A percentile compares a stretch with the other conserved stretches of the same genome.
Evolutionary conservation across 495 filamentous ascomycete species (phyloP).

Genomic region (Aspergillus diversus): DNA sequence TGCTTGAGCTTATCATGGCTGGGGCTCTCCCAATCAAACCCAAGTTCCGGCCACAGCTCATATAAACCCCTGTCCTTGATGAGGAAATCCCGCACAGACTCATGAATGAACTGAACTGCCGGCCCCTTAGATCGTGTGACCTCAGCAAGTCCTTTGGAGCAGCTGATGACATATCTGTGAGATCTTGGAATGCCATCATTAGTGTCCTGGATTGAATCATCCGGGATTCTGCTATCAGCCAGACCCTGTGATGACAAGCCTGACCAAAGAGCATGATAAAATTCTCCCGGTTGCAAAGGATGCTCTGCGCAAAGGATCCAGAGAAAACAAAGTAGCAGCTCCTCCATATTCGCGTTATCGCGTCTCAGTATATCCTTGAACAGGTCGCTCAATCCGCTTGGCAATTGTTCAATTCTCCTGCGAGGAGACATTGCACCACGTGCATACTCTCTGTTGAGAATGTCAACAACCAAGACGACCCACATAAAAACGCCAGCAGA

Average conservation of each 20-base stretch:
- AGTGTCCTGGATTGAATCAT: not conserved
- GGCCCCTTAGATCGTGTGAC: constrained; percentile 27
- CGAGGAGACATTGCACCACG: constrained; percentile 27
- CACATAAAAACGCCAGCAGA: constrained; percentile 53
- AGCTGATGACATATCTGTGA: constrained; percentile 37
- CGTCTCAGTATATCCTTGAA: constrained; percentile 44
- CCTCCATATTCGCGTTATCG: constrained; percentile 31
- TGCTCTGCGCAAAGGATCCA: constrained; percentile 42
- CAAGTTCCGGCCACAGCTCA: constrained; percentile 37
- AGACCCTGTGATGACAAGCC: constrained; percentile 22
- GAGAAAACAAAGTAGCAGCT: constrained; percentile 36
- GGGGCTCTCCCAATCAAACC: constrained; percentile 22
- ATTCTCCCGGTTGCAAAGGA: constrained; percentile 35
- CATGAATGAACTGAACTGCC: constrained; percentile 53
- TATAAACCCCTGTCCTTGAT: constrained; percentile 42
- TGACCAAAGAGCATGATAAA: constrained; percentile 37
- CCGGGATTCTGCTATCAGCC: constrained; percentile 20
- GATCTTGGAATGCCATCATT: constrained; percentile 10
- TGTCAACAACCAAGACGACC: constrained; percentile 49
- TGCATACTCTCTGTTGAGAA: constrained; percentile 45
- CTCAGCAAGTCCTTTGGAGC: constrained; percentile 50
- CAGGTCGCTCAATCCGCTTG: constrained; percentile 37
- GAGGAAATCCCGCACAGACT: constrained; percentile 50
- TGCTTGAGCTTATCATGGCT: constrained; percentile 42
- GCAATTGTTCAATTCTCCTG: constrained; percentile 38